Base-by-base conservation (phyloP, 805 yeast species). In the Candida cerambycidarum region DNA sequence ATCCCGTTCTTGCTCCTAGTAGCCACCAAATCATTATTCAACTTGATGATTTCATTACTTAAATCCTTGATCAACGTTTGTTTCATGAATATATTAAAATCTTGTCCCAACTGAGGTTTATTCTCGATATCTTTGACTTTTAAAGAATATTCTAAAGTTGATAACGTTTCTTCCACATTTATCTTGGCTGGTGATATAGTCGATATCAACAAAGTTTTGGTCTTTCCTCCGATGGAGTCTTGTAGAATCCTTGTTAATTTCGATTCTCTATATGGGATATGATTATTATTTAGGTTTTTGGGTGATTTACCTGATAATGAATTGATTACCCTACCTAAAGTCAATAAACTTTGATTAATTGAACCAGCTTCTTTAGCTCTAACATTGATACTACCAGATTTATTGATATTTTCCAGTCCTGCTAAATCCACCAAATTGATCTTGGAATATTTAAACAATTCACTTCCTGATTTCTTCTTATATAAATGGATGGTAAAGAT, bases 361-460 rank as follows among this genome's bases (percentile, higher is more conserved):
- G 88, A 80, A 0, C 97, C 97, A 0, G 97, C 96, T 58, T 92
- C 99, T 51, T 89, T 82, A 0, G 96, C 97, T 33, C 96, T 73
- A 57, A 80, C 84, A 51, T 85, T 82, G 17, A 79, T 73, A 0
- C 97, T 96, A 2, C 99, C 99, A 0, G 96, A 86, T 54, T 89
- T 71, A 49, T 72, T 78, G 41, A 92, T 83, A 58, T 90, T 90
- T 60, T 92, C 99, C 4, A 96, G 86, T 0, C 99, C 98, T 0
- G 98, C 99, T 50, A 92, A 71, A 66, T 92, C 98, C 5, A 92
- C 98, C 16, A 89, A 67, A 57, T 89, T 88, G 58, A 88, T 74
- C 55, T 87, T 88, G 5, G 89, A 82, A 19, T 44, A 47, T 25
- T 43, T 49, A 11, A 49, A 14, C 3, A 42, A 15, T 13, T 40